Base-by-base conservation (phyloP, 192 early-diverging fungal species). In the Irineochytrium annulatum region DNA sequence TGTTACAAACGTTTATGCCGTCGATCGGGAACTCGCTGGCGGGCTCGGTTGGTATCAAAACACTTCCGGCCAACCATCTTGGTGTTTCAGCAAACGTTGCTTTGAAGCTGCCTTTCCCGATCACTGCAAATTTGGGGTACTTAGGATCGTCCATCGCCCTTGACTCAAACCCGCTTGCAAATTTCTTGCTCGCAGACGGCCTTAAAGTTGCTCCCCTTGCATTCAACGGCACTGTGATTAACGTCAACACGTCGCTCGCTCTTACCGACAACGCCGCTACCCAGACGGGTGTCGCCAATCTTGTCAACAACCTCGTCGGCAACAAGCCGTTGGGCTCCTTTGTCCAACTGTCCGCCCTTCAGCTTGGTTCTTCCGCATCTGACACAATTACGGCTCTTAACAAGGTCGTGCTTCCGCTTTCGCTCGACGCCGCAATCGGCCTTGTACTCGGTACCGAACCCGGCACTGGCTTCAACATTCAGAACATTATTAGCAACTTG, bases 301-400 rank as follows among this genome's bases (percentile, higher is more conserved):
- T 54, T 1, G 58, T 67, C 33, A 44, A 32, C 57, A 59, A 60
- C 24, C 59, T 59, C 65, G 59, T 67, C 24, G 30, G 26, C 0
- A 58, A 22, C 29, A 22, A 14, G 11, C 52, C 59, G 39, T 37
- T 61, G 13, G 65, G 37, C 11, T 8, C 37, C 11, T 13, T n/a
- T n/a, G 11, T 41, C 37, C 8, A 41, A 8, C 8, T 41, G 8
- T 8, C 37, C 11, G 37, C 11, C n/a, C 37, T 41, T 41, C 11
- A 8, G 11, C 8, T 41, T n/a, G 37, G 37, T 41, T 8, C 37
- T 41, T 41, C 37, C 8, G 37, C 37, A n/a, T n/a, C 8, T 13
- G 37, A 41, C 37, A 41, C 37, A n/a, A 41, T 41, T n/a, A 41
- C 37, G 8, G 37, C 37, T n/a, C 37, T 41, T 41, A 8, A n/a